Conservation (phyloP, 805 yeast species). For the Suhomyces faveliae region DNA sequence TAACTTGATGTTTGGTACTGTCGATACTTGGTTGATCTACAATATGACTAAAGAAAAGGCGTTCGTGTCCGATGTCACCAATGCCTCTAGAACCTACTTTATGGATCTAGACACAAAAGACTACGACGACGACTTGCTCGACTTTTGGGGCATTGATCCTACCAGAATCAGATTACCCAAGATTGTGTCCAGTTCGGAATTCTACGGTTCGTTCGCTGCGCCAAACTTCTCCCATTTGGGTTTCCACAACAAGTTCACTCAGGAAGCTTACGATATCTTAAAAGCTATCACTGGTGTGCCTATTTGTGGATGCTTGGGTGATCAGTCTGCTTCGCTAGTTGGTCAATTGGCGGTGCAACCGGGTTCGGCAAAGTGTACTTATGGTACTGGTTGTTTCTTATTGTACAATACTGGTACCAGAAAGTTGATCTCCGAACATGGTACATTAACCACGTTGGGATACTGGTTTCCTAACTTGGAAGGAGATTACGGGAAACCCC, state of each 20-base stretch:
- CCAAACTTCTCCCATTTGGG: constrained; percentile 57
- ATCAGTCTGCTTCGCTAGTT: constrained; percentile 89
- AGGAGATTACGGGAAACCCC: constrained; percentile 56
- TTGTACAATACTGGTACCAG: constrained; percentile 80
- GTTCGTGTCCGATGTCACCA: constrained; percentile 83
- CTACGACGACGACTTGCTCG: constrained; percentile 73
- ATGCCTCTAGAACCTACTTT: constrained; percentile 88
- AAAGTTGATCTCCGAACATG: constrained; percentile 71
- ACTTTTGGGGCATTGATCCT: constrained; percentile 78
- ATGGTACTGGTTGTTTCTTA: constrained; percentile 93
- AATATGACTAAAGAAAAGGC: constrained; percentile 69
- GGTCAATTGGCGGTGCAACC: constrained; percentile 84
- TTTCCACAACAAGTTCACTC: constrained; percentile 49
- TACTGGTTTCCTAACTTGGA: constrained; percentile 77
- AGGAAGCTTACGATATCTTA: constrained; percentile 51
- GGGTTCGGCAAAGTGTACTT: constrained; percentile 92
- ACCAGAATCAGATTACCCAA: constrained; percentile 66
- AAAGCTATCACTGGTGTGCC: constrained; percentile 60
- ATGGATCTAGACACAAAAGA: constrained; percentile 75
- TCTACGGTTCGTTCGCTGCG: constrained; percentile 67
- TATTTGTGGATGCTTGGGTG: constrained; percentile 88
- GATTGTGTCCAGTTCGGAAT: constrained; percentile 74
- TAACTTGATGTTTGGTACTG: constrained; percentile 84
- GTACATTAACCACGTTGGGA: constrained; percentile 86
- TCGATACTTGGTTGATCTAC: constrained; percentile 91